Evolutionary conservation across 495 filamentous ascomycete genomes (phyloP).

Genomic region (Extremus antarcticus): DNA sequence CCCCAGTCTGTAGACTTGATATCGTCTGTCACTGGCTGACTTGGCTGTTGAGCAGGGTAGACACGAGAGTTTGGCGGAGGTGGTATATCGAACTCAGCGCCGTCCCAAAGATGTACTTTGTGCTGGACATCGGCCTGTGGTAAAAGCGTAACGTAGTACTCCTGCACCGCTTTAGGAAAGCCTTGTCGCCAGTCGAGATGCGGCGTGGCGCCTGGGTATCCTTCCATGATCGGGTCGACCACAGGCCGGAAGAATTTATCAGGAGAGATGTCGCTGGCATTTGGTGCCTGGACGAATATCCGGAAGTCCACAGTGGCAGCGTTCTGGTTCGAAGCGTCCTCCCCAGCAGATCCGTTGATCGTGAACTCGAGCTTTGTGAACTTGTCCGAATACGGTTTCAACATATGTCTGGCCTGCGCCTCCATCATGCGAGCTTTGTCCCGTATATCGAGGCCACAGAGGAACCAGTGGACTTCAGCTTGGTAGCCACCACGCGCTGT

Average conservation of each 20-base stretch:
- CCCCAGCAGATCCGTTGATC: slow-evolving; percentile 11
- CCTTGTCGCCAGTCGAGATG: slow-evolving; percentile 29
- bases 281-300: slow-evolving; percentile 24
- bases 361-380: slow-evolving; percentile 22
- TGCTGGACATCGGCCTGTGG: slow-evolving; percentile 27
- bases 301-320: slow-evolving; percentile 24
- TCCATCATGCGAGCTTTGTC: slow-evolving; percentile 28
- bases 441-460: slow-evolving; percentile 25
- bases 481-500: slow-evolving; percentile 23
- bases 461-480: slow-evolving; percentile 25
- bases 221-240: slow-evolving; percentile 30
- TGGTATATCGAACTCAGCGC: slow-evolving; percentile 19
- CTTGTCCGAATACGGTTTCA: slow-evolving; percentile 9
- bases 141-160: slow-evolving; percentile 31
- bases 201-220: slow-evolving; percentile 32
- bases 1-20: slow-evolving; percentile 5
- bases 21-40: not conserved
- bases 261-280: slow-evolving; percentile 21
- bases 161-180: slow-evolving; percentile 26
- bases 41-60: slow-evolving; percentile 23
- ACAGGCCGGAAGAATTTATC: slow-evolving; percentile 31
- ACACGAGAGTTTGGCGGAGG: slow-evolving; percentile 19
- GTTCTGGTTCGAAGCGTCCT: slow-evolving; percentile 18
- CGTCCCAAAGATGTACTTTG: slow-evolving; percentile 23
- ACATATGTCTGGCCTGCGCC: slow-evolving; percentile 16